Percentiles rank a stretch among this genome's conserved stretches.
These are phyloP conservation scores for Salisapilia sapeloensis DNA, from an alignment of 352 stramenopile genomes.

Conservation along the genomic window DNA sequence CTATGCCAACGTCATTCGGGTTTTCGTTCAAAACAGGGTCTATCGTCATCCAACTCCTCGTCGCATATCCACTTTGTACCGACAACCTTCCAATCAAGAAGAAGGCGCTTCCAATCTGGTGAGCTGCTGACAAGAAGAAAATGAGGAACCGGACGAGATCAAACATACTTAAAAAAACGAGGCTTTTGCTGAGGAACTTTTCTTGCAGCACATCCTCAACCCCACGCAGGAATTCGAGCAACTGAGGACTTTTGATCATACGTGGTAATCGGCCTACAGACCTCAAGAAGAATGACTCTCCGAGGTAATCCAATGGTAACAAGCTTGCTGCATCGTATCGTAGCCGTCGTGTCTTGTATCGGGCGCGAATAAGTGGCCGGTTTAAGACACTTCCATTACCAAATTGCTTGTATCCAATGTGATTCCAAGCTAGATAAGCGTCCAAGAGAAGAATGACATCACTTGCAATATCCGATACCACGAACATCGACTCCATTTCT, in stretches of 20 bases:
- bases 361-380: constrained; percentile 11
- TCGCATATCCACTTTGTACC: constrained; percentile 11
- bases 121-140: constrained; percentile 34
- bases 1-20: constrained; percentile 20
- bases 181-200: constrained; percentile 19
- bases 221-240: constrained; percentile 16
- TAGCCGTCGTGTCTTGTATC: constrained; percentile 11
- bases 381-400: constrained; percentile 22
- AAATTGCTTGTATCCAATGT: constrained; percentile 19
- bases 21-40: constrained; percentile 35
- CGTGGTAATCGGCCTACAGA: constrained; percentile 15
- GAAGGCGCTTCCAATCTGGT: constrained; percentile 30
- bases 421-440: constrained; percentile 19
- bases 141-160: constrained; percentile 32
- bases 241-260: constrained; percentile 22
- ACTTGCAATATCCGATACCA: constrained; percentile 14
- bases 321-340: constrained; percentile 21
- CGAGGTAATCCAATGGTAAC: constrained; percentile 17
- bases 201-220: constrained; percentile 30
- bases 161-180: constrained; percentile 22
- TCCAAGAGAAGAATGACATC: constrained; percentile 19
- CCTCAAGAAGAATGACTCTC: constrained; percentile 16
- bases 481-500: constrained; percentile 11
- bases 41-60: constrained; percentile 32
- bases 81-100: constrained; percentile 24